A percentile compares a stretch with the other conserved stretches of the same genome.
Evolutionary conservation across 2,329 filamentous ascomycete species (phyloP).

Genomic region (Chrysoporthe austroafricana): DNA sequence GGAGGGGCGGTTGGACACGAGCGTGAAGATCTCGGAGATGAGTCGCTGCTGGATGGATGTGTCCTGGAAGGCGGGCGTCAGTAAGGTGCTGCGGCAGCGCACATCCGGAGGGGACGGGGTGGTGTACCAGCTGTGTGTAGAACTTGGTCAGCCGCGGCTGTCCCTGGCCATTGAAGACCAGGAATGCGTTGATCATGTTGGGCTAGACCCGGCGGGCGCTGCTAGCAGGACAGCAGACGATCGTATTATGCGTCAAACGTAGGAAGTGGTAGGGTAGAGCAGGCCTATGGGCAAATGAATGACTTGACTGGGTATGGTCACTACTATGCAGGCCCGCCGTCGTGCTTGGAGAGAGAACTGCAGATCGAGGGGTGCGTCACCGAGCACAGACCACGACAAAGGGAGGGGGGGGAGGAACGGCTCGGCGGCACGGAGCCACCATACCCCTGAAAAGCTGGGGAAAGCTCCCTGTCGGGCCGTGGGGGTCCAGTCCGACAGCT

Average conservation of each 20-base stretch:
- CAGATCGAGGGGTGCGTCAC: not conserved
- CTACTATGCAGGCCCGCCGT: no score
- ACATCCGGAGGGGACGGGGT: slow-evolving; percentile 9
- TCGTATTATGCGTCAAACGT: no score
- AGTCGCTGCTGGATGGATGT: slow-evolving; percentile 96
- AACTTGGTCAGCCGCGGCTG: slow-evolving; percentile 97
- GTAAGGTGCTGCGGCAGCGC: not conserved
- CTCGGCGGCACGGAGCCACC: no score
- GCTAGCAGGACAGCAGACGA: not conserved
- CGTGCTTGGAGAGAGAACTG: not conserved
- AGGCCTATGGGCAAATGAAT: not conserved
- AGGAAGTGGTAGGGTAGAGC: no score
- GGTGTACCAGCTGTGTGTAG: slow-evolving; percentile 86
- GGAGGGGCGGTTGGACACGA: slow-evolving; percentile 88
- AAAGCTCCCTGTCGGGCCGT: slow-evolving; percentile 18
- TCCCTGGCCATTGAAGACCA: slow-evolving; percentile 98
- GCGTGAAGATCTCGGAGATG: slow-evolving; percentile 94
- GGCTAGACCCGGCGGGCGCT: not conserved
- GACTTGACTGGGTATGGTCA: not conserved
- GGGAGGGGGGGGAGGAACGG: not conserved
- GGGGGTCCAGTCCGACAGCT: slow-evolving; percentile 1
- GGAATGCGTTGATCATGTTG: slow-evolving; percentile 94
- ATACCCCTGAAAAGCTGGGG: slow-evolving; percentile 28
- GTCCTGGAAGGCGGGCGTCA: slow-evolving; percentile 62
- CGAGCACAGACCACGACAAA: not conserved